Evolutionary conservation across 139 green algal species (phyloP).

Genomic region (Medakamo hakoo): DNA sequence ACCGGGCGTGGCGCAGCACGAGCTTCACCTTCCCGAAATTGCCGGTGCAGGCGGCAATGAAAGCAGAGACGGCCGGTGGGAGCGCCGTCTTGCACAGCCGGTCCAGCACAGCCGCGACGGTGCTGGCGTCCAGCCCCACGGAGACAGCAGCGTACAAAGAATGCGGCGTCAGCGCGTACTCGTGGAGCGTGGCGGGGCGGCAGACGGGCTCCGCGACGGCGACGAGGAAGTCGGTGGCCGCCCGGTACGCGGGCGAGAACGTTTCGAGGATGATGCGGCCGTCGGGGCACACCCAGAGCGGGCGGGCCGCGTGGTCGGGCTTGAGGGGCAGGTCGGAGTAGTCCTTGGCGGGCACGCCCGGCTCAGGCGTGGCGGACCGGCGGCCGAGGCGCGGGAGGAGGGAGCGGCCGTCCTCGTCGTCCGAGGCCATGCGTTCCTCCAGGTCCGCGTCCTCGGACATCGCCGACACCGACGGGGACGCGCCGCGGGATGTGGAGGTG

Average conservation of each 20-base stretch:
- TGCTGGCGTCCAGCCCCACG: constrained; percentile 80
- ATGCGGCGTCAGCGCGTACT: constrained; percentile 92
- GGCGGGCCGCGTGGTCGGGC: constrained; percentile 59
- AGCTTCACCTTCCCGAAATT: constrained; percentile 98
- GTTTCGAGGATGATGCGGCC: constrained; percentile 93
- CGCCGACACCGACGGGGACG: no score
- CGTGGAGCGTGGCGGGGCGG: constrained; percentile 63
- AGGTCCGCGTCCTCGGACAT: constrained; percentile 26
- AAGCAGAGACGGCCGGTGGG: constrained; percentile 44
- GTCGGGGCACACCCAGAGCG: constrained; percentile 91
- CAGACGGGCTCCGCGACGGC: constrained; percentile 89
- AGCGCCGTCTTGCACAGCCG: constrained; percentile 60
- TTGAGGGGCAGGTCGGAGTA: constrained; percentile 64
- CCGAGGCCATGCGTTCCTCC: constrained; percentile 19
- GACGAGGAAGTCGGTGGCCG: constrained; percentile 97
- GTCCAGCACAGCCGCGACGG: constrained; percentile 81
- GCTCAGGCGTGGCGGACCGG: neutral
- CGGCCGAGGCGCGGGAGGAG: neutral
- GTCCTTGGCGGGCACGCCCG: constrained; percentile 17
- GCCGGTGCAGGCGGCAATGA: constrained; percentile 69
- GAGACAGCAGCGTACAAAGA: constrained; percentile 93
- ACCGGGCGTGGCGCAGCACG: constrained; percentile 86
- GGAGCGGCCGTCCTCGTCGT: constrained; percentile 15
- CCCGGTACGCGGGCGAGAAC: constrained; percentile 86
- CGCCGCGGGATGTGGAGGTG: no score